phyloP scores from a whole-genome alignment of 495 filamentous ascomycete species.

The Podospora pseudopauciseta region DNA sequence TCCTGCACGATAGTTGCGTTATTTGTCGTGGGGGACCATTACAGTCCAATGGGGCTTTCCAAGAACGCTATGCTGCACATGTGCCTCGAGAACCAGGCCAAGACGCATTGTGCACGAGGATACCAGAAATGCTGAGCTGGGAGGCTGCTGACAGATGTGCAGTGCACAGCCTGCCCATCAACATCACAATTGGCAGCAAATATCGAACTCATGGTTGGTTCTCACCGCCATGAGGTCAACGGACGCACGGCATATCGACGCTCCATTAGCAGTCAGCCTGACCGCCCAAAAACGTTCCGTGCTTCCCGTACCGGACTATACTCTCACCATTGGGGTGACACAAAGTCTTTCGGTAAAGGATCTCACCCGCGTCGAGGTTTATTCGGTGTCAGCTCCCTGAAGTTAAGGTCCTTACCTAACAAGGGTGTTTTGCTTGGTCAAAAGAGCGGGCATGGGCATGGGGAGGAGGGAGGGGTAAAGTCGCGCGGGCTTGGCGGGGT shows the following conservation, averaged over 20 bases:
- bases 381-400: not conserved
- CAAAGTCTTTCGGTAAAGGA: not conserved
- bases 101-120: too few species aligned
- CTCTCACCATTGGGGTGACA: not conserved
- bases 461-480: not conserved
- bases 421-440: slow-evolving; percentile 1
- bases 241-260: slow-evolving; percentile 12
- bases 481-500: slow-evolving; percentile 1
- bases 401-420: not conserved
- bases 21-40: slow-evolving; percentile 11
- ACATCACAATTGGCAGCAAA: not conserved
- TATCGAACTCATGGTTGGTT: not conserved
- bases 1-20: slow-evolving; percentile 19
- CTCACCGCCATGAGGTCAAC: slow-evolving; percentile 19
- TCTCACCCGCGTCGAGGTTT: not conserved
- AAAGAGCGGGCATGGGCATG: not conserved
- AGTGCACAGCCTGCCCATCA: not conserved
- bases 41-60: slow-evolving; percentile 3
- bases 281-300: not conserved
- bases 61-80: not conserved
- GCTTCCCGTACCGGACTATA: not conserved
- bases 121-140: not conserved
- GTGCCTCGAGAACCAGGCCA: not conserved
- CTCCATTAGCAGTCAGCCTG: slow-evolving; percentile 3
- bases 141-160: not conserved